A percentile compares a stretch with the other conserved stretches of the same genome.
phyloP scores from a whole-genome alignment of 495 filamentous ascomycete genomes.

The Penicillium verhagenii region DNA sequence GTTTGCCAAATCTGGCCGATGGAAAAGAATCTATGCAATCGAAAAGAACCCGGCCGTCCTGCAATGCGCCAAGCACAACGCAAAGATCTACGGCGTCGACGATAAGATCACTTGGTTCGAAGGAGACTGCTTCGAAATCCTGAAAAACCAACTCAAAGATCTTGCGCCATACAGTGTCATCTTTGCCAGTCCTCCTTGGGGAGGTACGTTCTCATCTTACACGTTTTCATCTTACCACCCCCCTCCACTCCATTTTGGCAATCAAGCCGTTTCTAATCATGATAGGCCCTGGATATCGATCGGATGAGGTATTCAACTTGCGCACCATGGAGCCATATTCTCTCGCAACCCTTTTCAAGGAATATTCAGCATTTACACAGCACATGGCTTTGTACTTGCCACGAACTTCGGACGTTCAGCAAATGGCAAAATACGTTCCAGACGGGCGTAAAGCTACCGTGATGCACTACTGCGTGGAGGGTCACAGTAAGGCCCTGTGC shows the following conservation, averaged over 20 bases:
- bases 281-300: slow-evolving; percentile 74
- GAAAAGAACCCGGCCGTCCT: slow-evolving; percentile 77
- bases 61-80: slow-evolving; percentile 89
- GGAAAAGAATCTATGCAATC: slow-evolving; percentile 80
- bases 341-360: slow-evolving; percentile 57
- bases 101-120: slow-evolving; percentile 80
- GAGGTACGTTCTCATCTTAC: slow-evolving; percentile 52
- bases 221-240: slow-evolving; percentile 22
- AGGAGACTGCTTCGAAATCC: slow-evolving; percentile 74
- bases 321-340: slow-evolving; percentile 84
- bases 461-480: slow-evolving; percentile 88
- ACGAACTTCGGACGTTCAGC: slow-evolving; percentile 79
- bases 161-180: slow-evolving; percentile 58
- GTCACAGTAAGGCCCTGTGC: slow-evolving; percentile 78
- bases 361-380: slow-evolving; percentile 51
- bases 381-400: slow-evolving; percentile 80
- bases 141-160: slow-evolving; percentile 51
- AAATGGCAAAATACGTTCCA: slow-evolving; percentile 66
- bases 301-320: slow-evolving; percentile 80
- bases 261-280: slow-evolving; percentile 7
- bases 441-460: slow-evolving; percentile 59
- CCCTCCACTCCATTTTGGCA: neutral
- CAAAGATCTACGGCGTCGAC: slow-evolving; percentile 77
- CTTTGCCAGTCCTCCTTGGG: slow-evolving; percentile 95
- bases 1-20: slow-evolving; percentile 74